A percentile compares a stretch with the other conserved stretches of the same genome.
Conservation (phyloP, 495 filamentous ascomycete species). For the Talaromyces liani region DNA sequence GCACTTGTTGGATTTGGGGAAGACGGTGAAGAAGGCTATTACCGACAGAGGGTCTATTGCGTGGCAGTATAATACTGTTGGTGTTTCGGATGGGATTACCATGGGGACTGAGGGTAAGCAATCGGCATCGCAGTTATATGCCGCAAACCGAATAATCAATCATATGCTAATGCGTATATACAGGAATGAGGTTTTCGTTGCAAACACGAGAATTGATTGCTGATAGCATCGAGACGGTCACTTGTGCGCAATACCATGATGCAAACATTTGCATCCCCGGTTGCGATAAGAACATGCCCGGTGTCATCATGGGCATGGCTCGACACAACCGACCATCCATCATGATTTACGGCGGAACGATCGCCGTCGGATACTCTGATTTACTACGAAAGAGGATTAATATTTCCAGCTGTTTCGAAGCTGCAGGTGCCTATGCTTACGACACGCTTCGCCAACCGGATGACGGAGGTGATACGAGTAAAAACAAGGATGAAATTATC, state of each 20-base stretch:
- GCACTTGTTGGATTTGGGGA: constrained; percentile 75
- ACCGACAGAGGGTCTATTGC: constrained; percentile 80
- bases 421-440: constrained; percentile 79
- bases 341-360: constrained; percentile 88
- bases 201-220: constrained; percentile 93
- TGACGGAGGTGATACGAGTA: constrained; percentile 47
- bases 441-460: constrained; percentile 53
- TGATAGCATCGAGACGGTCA: constrained; percentile 89
- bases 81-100: constrained; percentile 89
- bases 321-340: constrained; percentile 84
- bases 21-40: constrained; percentile 79
- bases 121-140: too few species aligned
- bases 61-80: constrained; percentile 92
- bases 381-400: constrained; percentile 77
- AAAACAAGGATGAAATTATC: constrained; percentile 71
- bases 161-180: too few species aligned
- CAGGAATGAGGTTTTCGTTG: constrained; percentile 95
- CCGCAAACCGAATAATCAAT: too few species aligned
- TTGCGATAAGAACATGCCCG: constrained; percentile 99
- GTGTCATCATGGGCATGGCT: constrained; percentile 73
- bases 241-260: constrained; percentile 82
- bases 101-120: constrained; percentile 84
- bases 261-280: constrained; percentile 93
- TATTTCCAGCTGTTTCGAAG: constrained; percentile 86
- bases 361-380: constrained; percentile 74